A percentile compares a stretch with the other conserved stretches of the same genome.
Evolutionary conservation across 805 yeast species (phyloP).

Genomic region (Scheffersomyces amazonensis): DNA sequence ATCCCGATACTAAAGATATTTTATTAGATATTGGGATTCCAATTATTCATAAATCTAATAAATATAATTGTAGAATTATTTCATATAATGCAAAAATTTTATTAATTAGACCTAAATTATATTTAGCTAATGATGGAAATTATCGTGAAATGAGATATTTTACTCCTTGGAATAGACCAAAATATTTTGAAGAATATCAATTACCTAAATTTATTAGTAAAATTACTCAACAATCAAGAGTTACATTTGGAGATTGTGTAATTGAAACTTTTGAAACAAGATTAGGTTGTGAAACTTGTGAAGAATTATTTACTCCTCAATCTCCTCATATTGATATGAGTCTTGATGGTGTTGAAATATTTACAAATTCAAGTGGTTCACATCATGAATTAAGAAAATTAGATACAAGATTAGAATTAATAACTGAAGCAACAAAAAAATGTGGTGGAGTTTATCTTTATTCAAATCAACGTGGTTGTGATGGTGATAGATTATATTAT

Average conservation of each 20-base stretch:
- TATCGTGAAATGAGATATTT: conserved; percentile 97
- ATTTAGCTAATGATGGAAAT: conserved; percentile 96
- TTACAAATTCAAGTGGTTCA: conserved; percentile 95
- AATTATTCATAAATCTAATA: conserved; percentile 76
- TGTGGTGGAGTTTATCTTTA: conserved; percentile 96
- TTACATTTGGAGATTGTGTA: conserved; percentile 88
- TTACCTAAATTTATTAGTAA: conserved; percentile 70
- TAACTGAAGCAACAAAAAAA: conserved; percentile 88
- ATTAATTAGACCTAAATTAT: conserved; percentile 86
- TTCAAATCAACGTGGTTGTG: conserved; percentile 96
- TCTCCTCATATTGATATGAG: conserved; percentile 93
- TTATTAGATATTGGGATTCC: conserved; percentile 95
- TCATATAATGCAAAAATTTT: conserved; percentile 77
- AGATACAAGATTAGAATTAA: conserved; percentile 78
- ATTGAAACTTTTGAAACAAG: conserved; percentile 81
- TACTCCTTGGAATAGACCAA: conserved; percentile 88
- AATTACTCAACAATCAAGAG: conserved; percentile 63
- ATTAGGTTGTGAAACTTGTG: conserved; percentile 98
- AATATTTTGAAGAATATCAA: conserved; percentile 66
- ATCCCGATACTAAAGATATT: conserved; percentile 71
- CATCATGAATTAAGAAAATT: conserved; percentile 94
- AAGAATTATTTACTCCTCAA: conserved; percentile 93
- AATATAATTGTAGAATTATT: conserved; percentile 87
- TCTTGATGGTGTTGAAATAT: conserved; percentile 94
- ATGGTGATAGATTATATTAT: conserved; percentile 94